Conservation (phyloP, 768 basidiomycete species). For the Psilocybe cyanescens region DNA sequence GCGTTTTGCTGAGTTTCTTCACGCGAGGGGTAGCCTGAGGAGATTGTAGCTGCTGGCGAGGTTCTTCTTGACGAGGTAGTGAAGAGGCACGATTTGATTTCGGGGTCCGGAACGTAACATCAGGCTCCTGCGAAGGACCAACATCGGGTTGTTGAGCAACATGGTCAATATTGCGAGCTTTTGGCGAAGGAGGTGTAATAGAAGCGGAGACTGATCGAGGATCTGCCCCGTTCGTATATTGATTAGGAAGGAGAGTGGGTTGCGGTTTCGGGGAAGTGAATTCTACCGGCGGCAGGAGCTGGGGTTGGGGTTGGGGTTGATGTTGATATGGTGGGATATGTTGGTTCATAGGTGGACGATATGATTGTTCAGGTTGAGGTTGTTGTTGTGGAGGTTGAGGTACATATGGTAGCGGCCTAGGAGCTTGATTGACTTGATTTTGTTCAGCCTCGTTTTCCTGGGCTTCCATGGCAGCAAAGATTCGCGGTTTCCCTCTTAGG, state of each 20-base stretch:
- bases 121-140: constrained; percentile 3
- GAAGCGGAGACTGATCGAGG: constrained; percentile 8
- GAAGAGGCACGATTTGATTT: constrained; percentile 8
- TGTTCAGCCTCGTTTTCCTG: constrained; percentile 16
- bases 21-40: constrained; percentile 24
- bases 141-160: neutral
- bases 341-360: constrained; percentile 12
- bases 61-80: constrained; percentile 11
- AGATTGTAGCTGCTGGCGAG: constrained; percentile 8
- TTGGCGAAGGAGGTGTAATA: constrained; percentile 11
- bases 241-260: constrained; percentile 11
- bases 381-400: constrained; percentile 5
- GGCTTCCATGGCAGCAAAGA: constrained; percentile 61
- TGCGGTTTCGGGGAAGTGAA: constrained; percentile 19
- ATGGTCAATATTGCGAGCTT: neutral
- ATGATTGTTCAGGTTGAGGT: neutral
- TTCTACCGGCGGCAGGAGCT: constrained; percentile 22
- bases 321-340: constrained; percentile 6
- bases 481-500: constrained; percentile 56
- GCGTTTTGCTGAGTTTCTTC: constrained; percentile 33
- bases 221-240: constrained; percentile 5
- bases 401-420: neutral
- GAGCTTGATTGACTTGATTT: neutral
- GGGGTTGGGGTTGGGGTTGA: constrained; percentile 6
- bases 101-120: constrained; percentile 13